Evolutionary conservation across 2,329 filamentous ascomycete genomes (phyloP).

Genomic region (Paecilomyces variotii): DNA sequence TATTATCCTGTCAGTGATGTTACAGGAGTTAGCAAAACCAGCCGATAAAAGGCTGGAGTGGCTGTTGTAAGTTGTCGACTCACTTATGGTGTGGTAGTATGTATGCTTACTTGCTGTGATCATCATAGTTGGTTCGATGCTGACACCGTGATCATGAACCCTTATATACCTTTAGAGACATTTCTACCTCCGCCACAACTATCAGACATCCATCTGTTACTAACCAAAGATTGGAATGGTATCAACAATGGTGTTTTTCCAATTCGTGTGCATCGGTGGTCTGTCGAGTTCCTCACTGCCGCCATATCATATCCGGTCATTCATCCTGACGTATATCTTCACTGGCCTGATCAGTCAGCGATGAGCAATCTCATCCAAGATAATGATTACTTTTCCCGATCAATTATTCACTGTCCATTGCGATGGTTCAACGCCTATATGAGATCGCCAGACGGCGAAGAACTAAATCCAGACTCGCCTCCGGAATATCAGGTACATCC

Average conservation of each 20-base stretch:
- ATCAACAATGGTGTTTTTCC: conserved; percentile 28
- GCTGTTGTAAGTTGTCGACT: conserved; percentile 18
- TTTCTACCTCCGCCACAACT: conserved; percentile 25
- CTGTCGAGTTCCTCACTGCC: conserved; percentile 20
- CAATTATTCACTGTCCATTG: conserved; percentile 8
- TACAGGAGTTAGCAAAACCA: conserved; percentile 22
- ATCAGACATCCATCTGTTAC: conserved; percentile 21
- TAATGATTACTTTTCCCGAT: conserved; percentile 10
- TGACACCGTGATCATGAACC: conserved; percentile 27
- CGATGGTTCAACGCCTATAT: conserved; percentile 13
- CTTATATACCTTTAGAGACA: conserved; percentile 21
- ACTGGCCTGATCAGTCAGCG: conserved; percentile 13
- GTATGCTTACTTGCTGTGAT: no score
- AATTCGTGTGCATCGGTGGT: conserved; percentile 27
- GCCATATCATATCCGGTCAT: conserved; percentile 16
- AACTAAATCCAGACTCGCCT: conserved; percentile 1
- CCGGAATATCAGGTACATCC: conserved; percentile 6
- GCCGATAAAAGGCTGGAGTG: conserved; percentile 19
- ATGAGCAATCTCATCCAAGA: conserved; percentile 5
- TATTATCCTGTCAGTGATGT: conserved; percentile 30
- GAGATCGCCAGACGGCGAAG: conserved; percentile 2
- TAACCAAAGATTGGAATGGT: conserved; percentile 24
- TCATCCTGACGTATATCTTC: conserved; percentile 14
- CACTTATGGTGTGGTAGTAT: no score
- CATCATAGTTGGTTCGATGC: conserved; percentile 25